Evolutionary conservation across 2,329 filamentous ascomycete species (phyloP).

Genomic region (Rhynchosporium graminicola): DNA sequence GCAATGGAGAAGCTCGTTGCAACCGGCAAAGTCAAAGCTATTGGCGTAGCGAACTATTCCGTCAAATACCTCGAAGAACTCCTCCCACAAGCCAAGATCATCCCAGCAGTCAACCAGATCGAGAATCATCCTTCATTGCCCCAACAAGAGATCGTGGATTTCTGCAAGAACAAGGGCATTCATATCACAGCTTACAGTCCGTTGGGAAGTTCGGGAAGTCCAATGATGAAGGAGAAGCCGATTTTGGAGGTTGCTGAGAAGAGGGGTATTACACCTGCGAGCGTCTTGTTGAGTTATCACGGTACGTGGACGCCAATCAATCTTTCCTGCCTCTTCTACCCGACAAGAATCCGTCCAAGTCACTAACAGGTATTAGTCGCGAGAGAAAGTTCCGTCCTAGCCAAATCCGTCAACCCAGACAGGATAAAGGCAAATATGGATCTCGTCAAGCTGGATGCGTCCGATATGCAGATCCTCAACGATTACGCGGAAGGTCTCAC

Average conservation of each 20-base stretch:
- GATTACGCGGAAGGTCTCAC: constrained; percentile 54
- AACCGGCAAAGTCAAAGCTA: constrained; percentile 55
- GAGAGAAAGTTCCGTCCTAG: constrained; percentile 68
- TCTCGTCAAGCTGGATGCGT: constrained; percentile 62
- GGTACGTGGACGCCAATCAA: constrained; percentile 48
- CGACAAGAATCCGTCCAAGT: constrained; percentile 5
- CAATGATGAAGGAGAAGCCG: constrained; percentile 59
- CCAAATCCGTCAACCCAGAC: constrained; percentile 69
- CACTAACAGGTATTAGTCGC: constrained; percentile 52
- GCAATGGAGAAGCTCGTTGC: constrained; percentile 67
- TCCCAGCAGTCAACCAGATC: constrained; percentile 60
- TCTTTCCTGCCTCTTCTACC: not conserved
- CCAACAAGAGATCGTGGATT: constrained; percentile 53
- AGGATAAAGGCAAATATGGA: constrained; percentile 72
- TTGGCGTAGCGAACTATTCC: constrained; percentile 49
- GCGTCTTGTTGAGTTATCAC: constrained; percentile 71
- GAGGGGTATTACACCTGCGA: constrained; percentile 59
- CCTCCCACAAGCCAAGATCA: constrained; percentile 46
- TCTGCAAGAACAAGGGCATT: constrained; percentile 52
- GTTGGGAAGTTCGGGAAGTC: constrained; percentile 42
- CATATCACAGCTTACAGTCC: constrained; percentile 54
- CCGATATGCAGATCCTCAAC: constrained; percentile 60
- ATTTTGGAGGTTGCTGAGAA: constrained; percentile 65
- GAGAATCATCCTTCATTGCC: constrained; percentile 60
- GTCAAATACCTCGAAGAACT: constrained; percentile 42